Percentiles rank a stretch among this genome's conserved stretches.
phyloP scores from a whole-genome alignment of 2,329 filamentous ascomycete species.

The Lasiodiplodia sp. region DNA sequence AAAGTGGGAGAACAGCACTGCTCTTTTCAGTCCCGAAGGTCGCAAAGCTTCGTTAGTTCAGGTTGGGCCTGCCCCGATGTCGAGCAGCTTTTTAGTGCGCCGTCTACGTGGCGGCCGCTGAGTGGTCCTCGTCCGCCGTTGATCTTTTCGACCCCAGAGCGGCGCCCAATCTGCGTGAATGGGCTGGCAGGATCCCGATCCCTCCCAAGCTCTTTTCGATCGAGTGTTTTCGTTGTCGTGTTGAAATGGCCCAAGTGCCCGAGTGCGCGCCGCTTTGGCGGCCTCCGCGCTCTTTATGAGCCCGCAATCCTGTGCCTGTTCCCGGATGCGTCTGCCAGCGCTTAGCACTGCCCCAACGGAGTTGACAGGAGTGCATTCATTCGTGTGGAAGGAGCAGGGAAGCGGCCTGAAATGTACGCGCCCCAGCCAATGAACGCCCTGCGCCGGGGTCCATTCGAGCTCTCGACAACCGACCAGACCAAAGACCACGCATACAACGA shows the following conservation, averaged over 20 bases:
- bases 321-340: conserved; percentile 25
- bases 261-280: neutral
- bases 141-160: conserved; percentile 40
- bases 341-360: conserved; percentile 11
- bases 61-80: conserved; percentile 28
- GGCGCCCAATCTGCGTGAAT: conserved; percentile 35
- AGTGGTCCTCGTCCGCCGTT: conserved; percentile 48
- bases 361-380: conserved; percentile 18
- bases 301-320: conserved; percentile 12
- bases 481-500: conserved; percentile 19
- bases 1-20: conserved; percentile 18
- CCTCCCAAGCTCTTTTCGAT: conserved; percentile 28
- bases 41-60: conserved; percentile 29
- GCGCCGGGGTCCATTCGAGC: conserved; percentile 20
- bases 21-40: conserved; percentile 29
- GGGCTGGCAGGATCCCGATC: conserved; percentile 34
- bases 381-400: conserved; percentile 21
- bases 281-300: conserved; percentile 25
- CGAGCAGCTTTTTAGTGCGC: conserved; percentile 30
- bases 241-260: neutral
- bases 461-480: conserved; percentile 10
- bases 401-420: conserved; percentile 25
- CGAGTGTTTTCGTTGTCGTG: conserved; percentile 11
- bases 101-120: conserved; percentile 52
- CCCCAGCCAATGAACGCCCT: conserved; percentile 28